Conservation (phyloP, 768 basidiomycete genomes). For the Boletus reticuloceps region DNA sequence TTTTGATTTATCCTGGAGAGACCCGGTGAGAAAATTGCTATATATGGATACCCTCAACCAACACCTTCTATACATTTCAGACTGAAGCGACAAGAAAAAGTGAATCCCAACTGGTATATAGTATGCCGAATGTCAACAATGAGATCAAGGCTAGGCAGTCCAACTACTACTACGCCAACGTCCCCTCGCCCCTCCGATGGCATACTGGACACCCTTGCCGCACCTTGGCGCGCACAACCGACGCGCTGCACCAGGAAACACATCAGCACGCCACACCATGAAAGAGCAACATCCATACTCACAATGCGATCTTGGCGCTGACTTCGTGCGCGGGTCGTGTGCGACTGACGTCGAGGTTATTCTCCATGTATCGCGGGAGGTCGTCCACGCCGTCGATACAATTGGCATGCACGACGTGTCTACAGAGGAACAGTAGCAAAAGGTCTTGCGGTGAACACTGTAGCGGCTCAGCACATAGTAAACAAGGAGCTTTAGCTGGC, state of each 20-base stretch:
- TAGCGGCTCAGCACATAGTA: constrained; percentile 60
- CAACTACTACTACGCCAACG: not conserved
- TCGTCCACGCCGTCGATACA: constrained; percentile 70
- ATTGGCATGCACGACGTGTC: constrained; percentile 80
- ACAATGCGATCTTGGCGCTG: constrained; percentile 81
- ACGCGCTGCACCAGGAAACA: constrained; percentile 47
- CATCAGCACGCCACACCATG: not conserved
- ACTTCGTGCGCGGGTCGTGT: constrained; percentile 42
- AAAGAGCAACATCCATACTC: constrained; percentile 21
- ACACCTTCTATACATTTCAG: too few relatives aligned
- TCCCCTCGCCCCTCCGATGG: constrained; percentile 54
- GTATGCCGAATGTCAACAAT: constrained; percentile 4
- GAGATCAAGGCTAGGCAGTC: constrained; percentile 6
- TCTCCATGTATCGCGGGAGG: constrained; percentile 61
- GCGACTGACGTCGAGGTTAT: constrained; percentile 41
- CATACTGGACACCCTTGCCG: constrained; percentile 78
- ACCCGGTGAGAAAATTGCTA: not conserved
- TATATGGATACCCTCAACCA: not conserved
- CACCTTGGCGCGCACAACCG: constrained; percentile 63
- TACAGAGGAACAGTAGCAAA: constrained; percentile 79
- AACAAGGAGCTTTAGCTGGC: constrained; percentile 63
- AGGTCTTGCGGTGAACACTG: constrained; percentile 58
- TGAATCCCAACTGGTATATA: constrained; percentile 11
- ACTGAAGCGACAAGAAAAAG: too few relatives aligned
- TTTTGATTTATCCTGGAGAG: constrained; percentile 22